Evolutionary conservation across 352 stramenopile genomes (phyloP).

Genomic region (Globisporangium yorkense): DNA sequence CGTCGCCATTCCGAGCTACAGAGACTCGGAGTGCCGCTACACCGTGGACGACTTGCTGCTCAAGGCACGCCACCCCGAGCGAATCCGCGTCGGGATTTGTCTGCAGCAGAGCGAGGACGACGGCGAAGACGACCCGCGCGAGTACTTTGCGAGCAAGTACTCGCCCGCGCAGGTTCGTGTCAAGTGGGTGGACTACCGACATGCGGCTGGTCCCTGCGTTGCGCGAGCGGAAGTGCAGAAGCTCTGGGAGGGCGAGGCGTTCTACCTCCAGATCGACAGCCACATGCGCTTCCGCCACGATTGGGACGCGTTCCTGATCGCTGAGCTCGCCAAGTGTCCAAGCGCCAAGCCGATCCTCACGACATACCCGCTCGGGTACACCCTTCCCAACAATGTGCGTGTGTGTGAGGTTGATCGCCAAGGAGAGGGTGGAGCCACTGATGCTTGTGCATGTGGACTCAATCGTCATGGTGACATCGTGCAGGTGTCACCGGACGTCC

Average conservation of each 20-base stretch:
- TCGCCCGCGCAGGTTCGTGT: conserved; percentile 33
- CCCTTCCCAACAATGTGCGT: conserved; percentile 45
- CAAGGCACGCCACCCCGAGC: conserved; percentile 49
- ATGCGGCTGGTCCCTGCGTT: conserved; percentile 89
- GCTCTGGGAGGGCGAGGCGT: conserved; percentile 81
- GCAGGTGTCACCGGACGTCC: conserved; percentile 34
- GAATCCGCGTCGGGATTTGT: conserved; percentile 86
- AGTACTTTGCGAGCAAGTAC: conserved; percentile 36
- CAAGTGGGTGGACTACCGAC: conserved; percentile 48
- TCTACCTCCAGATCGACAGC: conserved; percentile 94
- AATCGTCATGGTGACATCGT: too few relatives aligned
- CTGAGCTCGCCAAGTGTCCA: conserved; percentile 44
- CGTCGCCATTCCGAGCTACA: conserved; percentile 91
- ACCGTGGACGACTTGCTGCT: conserved; percentile 76
- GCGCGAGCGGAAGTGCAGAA: conserved; percentile 76
- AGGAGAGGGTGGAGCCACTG: too few relatives aligned
- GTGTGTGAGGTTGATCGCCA: neutral
- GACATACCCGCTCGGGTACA: conserved; percentile 91
- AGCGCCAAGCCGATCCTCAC: conserved; percentile 79
- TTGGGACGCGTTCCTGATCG: conserved; percentile 91
- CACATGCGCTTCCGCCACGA: conserved; percentile 86
- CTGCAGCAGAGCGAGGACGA: conserved; percentile 58
- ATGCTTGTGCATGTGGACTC: too few relatives aligned
- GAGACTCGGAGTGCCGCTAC: conserved; percentile 85
- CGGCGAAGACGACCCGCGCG: conserved; percentile 28